A percentile compares a stretch with the other conserved stretches of the same genome.
phyloP scores from a whole-genome alignment of 2,329 filamentous ascomycete species.

The Ceratocystis harringtonii region DNA sequence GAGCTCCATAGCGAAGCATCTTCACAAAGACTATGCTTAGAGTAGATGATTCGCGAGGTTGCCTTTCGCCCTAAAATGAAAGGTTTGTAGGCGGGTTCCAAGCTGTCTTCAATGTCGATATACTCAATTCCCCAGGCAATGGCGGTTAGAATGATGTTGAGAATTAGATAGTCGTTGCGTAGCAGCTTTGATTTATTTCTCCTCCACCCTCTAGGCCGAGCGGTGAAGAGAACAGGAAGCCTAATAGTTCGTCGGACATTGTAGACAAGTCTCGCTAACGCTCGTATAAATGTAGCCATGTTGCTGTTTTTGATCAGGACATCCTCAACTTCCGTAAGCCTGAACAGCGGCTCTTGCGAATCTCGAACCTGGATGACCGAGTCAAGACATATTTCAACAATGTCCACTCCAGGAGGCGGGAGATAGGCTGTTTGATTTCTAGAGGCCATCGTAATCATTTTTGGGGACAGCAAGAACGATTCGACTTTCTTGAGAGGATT shows the following conservation, averaged over 20 bases:
- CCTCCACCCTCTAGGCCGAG: not conserved
- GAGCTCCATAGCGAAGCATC: too few species aligned
- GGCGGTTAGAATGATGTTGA: not conserved
- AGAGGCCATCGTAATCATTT: not conserved
- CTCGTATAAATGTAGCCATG: not conserved
- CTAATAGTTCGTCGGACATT: not conserved
- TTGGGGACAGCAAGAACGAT: not conserved
- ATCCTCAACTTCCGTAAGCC: not conserved
- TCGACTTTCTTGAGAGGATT: not conserved
- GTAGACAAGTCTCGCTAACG: not conserved
- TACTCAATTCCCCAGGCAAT: not conserved
- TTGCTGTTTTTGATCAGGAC: too few species aligned
- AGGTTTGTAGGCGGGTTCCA: not conserved
- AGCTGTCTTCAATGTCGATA: not conserved
- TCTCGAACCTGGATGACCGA: not conserved
- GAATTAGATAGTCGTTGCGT: not conserved
- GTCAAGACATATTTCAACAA: not conserved
- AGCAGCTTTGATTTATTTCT: not conserved
- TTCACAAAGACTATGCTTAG: not conserved
- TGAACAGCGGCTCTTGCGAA: not conserved
- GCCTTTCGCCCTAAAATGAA: not conserved
- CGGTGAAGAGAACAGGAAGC: not conserved
- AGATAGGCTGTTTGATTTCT: not conserved
- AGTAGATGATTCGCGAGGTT: not conserved
- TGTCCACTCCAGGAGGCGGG: not conserved